These are phyloP conservation scores for Eucalyptus brandiana DNA, from an alignment of 345 rosid genomes.

Conservation along the genomic window DNA sequence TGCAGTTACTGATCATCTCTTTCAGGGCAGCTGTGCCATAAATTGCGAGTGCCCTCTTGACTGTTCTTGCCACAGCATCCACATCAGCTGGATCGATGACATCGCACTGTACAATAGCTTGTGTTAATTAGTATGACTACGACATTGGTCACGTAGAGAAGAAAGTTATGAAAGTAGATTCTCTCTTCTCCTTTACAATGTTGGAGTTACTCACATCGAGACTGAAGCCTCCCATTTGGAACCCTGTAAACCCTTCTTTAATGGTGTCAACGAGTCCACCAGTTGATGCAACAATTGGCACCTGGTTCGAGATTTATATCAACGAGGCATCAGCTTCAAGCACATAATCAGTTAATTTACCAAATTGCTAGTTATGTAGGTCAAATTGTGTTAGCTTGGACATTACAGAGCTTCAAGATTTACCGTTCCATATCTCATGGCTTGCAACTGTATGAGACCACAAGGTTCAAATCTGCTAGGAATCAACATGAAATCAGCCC, in stretches of 20 bases:
- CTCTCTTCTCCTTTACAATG: not conserved
- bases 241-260: constrained; percentile 83
- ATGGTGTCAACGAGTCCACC: constrained; percentile 96
- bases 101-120: constrained; percentile 43
- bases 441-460: constrained; percentile 93
- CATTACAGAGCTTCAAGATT: not conserved
- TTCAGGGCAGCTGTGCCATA: constrained; percentile 45
- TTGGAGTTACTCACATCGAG: constrained; percentile 39
- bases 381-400: not conserved
- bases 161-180: not conserved
- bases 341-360: not conserved
- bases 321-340: not conserved
- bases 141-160: not conserved
- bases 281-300: constrained; percentile 84
- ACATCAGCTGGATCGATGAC: constrained; percentile 76
- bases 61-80: constrained; percentile 37
- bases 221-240: constrained; percentile 78
- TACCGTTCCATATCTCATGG: constrained; percentile 99
- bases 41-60: constrained; percentile 42
- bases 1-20: constrained; percentile 82
- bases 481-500: constrained; percentile 77
- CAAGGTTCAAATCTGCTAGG: constrained; percentile 98
- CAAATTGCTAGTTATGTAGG: not conserved
- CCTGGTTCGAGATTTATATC: constrained; percentile 8
- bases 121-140: not conserved